Evolutionary conservation across 225 moss, liverwort and hornwort genomes (phyloP), one percentile per base, ranked within the genome.

Genomic region (Pseudoscleropodium purum): DNA sequence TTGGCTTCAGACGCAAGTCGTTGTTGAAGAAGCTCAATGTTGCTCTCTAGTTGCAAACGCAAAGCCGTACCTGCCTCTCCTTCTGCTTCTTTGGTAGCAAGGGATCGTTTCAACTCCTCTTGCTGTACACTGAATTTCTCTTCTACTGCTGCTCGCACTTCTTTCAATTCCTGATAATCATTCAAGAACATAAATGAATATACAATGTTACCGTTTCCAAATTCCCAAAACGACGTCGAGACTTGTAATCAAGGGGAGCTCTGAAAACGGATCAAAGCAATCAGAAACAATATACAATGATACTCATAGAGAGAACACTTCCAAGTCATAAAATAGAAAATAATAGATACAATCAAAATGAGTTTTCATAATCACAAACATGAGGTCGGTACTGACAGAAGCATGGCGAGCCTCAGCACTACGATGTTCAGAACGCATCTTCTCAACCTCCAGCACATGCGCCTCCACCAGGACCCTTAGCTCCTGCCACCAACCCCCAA

Each of bases 11-110:
- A 95, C 63, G 94, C 90, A 94, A 99, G 97, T 84, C 96, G 94
- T 91, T 97, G 97, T 81, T 97, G 96, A 90, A 99, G 95, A 93
- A 98, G 97, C 90, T 97, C 97, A 67, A 95, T 95, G 59, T 79
- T 93, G 73, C 94, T 96, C 86, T 95, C 94, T 39, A 96, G 96
- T 66, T 97, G 95, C 89, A 92, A 89, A 92, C 95, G 93, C 62
- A 92, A 84, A 65, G 95, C 89, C 89, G 90, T 88, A 92, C 93
- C 91, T 84, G 95, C 93, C 86, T 97, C 99, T 84, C 95, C 87
- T 85, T 97, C 96, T 89, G 92, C 89, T 87, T 90, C 94, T 91
- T 93, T 99, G 63, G 83, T 91, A 72, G 89, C 81, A 81, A 99
- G 95, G 86, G 96, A 95, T 54, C 84, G 83, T 87, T 92, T 92